Evolutionary conservation across 225 moss, liverwort and hornwort species (phyloP), one percentile per base, ranked within the genome.

Genomic region (Ulota crispa): DNA sequence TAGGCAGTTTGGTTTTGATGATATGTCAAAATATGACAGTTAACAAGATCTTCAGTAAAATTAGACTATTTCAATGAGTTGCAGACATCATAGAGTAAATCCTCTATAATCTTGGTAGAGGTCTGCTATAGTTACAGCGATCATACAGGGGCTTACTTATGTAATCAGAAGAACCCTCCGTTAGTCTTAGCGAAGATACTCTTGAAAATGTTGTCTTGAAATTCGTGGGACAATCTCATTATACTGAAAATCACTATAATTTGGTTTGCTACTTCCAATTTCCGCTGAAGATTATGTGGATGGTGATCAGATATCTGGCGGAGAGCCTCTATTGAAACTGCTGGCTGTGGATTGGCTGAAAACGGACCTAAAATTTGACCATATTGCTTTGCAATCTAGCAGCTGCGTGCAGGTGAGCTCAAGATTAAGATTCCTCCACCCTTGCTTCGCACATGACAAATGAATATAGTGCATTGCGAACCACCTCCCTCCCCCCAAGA

Each of bases 291-390:
- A 53, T 54, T 26, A 15, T 54, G 66, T 61, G 53, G 79, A 56
- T 77, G 86, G 69, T 71, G 45, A 61, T 80, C 77, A 94, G 94
- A 86, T 91, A 72, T 87, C 89, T 76, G 91, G 89, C 72, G 88
- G 89, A n/a, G 91, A 94, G 54, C 92, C 94, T 39, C 86, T 94
- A 47, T 55, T 94, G 67, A 88, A 91, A 79, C 65, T 94, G 55
- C 27, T 92, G 68, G 94, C 87, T 78, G 91, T 92, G 76, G 94
- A 94, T 77, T 94, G 89, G 89, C 76, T 92, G 32, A 88, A 64
- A 20, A 88, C 88, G 74, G 88, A 89, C 57, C 39, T 75, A 50
- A 94, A 82, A 77, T 84, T 92, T 56, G 86, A 91, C 75, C 83
- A 84, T 28, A 81, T 94, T 81, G 92, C 94, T 3, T 83, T 87